Evolutionary conservation across 225 moss, liverwort and hornwort genomes (phyloP), one percentile per base, ranked within the genome.

Genomic region (Straminergon stramineum): DNA sequence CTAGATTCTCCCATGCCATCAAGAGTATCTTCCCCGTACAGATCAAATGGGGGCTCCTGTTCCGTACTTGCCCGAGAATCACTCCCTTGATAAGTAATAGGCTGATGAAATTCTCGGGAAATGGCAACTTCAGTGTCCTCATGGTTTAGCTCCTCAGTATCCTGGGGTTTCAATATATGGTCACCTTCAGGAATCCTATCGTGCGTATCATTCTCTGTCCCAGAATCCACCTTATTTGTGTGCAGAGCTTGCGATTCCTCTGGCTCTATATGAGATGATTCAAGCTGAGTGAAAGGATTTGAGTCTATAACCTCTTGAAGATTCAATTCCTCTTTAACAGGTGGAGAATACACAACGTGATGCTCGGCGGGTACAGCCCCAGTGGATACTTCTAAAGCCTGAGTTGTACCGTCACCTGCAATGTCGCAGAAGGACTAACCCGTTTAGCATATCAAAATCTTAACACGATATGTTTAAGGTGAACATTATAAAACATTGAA

Each of bases 21-120:
- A 21, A 90, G 89, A 89, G 94, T 92, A 85, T 93, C 94, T 77
- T 93, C 92, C 76, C 92, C 94, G 67, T 93, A 91, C 63, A 93
- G 58, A 86, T 95, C 90, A 89, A 93, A 94, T 37, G 92, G 86
- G 57, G 92, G 91, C 60, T 92, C 93, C 57, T 89, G 92, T 11
- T 93, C 91, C 23, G 84, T 92, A 87, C 90, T 91, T 61, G 88
- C 91, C 84, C 91, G 90, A 45, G 92, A 95, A 85, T 91, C 91
- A 60, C 91, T 92, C 85, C 71, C 92, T 85, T 89, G 91, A 83
- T 79, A 71, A 34, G 76, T 57, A 83, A 67, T 87, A 70, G 77
- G 77, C 43, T 88, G 87, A 53, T 79, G 83, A 63, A 69, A 84
- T 60, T 58, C 83, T 89, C 75, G 76, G 15, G 85, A 83, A 90